phyloP scores from a whole-genome alignment of 306 rosid genomes.

The Cicer pinnatifidum region DNA sequence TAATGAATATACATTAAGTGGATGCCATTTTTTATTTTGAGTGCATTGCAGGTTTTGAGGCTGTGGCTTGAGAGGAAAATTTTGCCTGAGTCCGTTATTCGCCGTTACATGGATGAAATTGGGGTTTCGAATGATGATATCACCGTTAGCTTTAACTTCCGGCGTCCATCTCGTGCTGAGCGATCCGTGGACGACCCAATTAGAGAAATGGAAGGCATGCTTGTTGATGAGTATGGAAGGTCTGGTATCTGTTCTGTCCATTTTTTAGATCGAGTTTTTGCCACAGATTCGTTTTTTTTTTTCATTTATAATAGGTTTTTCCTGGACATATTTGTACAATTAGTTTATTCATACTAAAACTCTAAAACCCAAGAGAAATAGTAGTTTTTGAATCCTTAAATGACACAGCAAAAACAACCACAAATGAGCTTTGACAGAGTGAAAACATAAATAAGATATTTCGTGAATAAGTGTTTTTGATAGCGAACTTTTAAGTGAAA shows the following conservation, averaged over 20 bases:
- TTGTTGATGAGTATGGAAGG: slow-evolving; percentile 99
- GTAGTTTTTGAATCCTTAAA: slow-evolving; percentile 29
- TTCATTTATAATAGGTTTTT: not conserved
- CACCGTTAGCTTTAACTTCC: slow-evolving; percentile 61
- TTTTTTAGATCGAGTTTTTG: slow-evolving; percentile 3
- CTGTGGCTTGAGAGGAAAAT: slow-evolving; percentile 98
- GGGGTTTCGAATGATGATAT: slow-evolving; percentile 88
- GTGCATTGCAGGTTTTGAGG: slow-evolving; percentile 76
- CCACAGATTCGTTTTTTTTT: not conserved
- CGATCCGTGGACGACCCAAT: slow-evolving; percentile 96
- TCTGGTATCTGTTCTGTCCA: slow-evolving; percentile 45
- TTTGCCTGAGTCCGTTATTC: slow-evolving; percentile 82
- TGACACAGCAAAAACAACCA: not conserved
- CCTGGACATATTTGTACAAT: slow-evolving; percentile 15
- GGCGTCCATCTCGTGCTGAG: slow-evolving; percentile 98
- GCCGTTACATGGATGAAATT: slow-evolving; percentile 86
- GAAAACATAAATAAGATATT: slow-evolving; percentile 12
- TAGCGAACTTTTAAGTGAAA: no score
- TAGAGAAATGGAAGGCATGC: slow-evolving; percentile 99
- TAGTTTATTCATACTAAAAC: slow-evolving; percentile 20
- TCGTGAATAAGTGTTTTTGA: not conserved
- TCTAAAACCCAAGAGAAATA: not conserved
- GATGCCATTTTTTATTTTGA: slow-evolving; percentile 36
- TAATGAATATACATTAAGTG: not conserved
- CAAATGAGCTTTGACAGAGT: not conserved